A percentile compares a stretch with the other conserved stretches of the same genome.
Conservation (phyloP, 306 rosid genomes). For the Mimosa bimucronata region DNA sequence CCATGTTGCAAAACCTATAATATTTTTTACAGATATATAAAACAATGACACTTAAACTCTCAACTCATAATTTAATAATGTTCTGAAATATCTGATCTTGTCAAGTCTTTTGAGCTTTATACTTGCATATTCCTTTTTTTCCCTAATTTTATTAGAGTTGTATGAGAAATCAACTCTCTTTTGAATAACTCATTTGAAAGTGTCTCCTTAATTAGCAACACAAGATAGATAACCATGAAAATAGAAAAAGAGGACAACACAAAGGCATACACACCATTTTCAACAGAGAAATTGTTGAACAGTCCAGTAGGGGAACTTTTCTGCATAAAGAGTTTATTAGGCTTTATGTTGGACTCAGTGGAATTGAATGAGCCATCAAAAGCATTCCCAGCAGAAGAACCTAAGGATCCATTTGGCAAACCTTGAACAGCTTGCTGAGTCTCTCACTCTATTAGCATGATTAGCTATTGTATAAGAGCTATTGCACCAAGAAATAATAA, state of each 20-base stretch:
- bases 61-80: neutral
- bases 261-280: constrained; percentile 54
- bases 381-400: constrained; percentile 28
- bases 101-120: neutral
- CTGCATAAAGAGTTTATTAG: constrained; percentile 59
- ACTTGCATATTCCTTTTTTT: neutral
- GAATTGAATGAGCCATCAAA: constrained; percentile 54
- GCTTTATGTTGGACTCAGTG: constrained; percentile 45
- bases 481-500: constrained; percentile 15
- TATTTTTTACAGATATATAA: neutral
- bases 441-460: no score
- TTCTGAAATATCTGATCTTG: neutral
- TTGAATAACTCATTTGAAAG: no score
- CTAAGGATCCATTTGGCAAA: constrained; percentile 36
- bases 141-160: no score
- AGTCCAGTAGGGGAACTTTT: constrained; percentile 74
- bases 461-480: no score
- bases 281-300: constrained; percentile 44
- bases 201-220: neutral
- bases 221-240: no score
- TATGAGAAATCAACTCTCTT: no score
- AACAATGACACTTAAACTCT: neutral
- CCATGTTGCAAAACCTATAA: constrained; percentile 54
- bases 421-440: constrained; percentile 48
- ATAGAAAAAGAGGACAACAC: no score